These are phyloP conservation scores for Talaromyces sp. DNA, from an alignment of 2,329 filamentous ascomycete species.

Conservation along the genomic window DNA sequence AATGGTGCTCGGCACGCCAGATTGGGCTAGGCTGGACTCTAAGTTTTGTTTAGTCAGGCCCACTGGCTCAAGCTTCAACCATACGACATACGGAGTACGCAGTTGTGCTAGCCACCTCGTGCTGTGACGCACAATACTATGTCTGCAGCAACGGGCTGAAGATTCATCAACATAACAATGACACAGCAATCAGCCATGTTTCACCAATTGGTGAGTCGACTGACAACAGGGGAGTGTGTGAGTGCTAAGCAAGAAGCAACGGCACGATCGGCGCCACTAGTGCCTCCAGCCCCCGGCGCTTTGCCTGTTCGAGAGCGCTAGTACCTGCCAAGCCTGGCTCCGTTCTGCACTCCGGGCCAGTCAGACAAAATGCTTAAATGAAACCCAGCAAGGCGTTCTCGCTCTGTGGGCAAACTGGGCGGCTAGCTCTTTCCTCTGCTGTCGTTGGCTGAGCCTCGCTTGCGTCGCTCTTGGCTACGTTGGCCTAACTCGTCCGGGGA, in stretches of 20 bases:
- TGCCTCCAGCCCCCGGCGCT: slow-evolving; percentile 15
- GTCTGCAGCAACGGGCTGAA: too few relatives aligned
- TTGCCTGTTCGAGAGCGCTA: not conserved
- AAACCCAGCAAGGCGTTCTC: slow-evolving; percentile 9
- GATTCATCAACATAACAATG: not conserved
- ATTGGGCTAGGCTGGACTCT: not conserved
- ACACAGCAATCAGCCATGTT: not conserved
- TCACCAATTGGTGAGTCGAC: not conserved
- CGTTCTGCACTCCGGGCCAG: not conserved
- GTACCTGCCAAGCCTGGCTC: slow-evolving; percentile 16
- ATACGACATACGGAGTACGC: not conserved
- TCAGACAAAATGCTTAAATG: not conserved
- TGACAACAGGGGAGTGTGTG: not conserved
- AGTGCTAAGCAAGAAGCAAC: not conserved
- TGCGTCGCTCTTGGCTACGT: not conserved
- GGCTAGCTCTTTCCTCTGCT: not conserved
- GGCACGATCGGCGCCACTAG: slow-evolving; percentile 16
- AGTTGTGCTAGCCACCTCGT: not conserved
- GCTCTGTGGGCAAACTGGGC: not conserved
- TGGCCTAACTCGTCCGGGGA: not conserved
- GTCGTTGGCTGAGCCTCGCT: not conserved
- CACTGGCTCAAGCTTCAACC: not conserved
- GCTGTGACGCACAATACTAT: not conserved
- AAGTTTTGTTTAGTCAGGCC: not conserved
- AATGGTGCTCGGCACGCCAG: not conserved